Conservation (phyloP, 176 grass and related monocot species). For the Tuctoria greenei region DNA sequence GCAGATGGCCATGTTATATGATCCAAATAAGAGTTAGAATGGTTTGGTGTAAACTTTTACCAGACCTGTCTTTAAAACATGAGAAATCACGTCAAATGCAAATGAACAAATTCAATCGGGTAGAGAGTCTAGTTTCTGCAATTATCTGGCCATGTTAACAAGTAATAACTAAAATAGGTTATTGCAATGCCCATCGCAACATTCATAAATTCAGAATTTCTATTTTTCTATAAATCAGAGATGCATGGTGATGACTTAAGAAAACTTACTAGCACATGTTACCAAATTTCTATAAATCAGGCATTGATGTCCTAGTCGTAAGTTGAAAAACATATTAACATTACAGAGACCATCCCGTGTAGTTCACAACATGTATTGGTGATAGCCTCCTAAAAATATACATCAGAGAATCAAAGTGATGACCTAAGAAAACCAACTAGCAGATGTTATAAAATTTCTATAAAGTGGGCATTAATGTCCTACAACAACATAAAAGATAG, state of each 20-base stretch:
- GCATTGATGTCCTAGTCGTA: background rate
- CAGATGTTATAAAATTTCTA: background rate
- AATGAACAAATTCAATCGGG: slow-evolving; percentile 77
- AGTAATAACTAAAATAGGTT: slow-evolving; percentile 30
- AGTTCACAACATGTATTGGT: background rate
- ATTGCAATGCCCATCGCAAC: slow-evolving; percentile 4
- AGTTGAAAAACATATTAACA: background rate
- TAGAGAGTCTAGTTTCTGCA: slow-evolving; percentile 64
- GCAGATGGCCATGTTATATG: background rate
- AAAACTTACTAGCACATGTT: too few species aligned
- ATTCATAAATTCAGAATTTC: slow-evolving; percentile 18
- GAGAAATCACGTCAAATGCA: slow-evolving; percentile 81
- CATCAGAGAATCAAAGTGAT: background rate
- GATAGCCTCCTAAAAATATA: background rate
- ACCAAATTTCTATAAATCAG: too few species aligned
- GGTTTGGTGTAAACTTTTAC: slow-evolving; percentile 54
- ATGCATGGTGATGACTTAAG: too few species aligned
- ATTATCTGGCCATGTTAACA: slow-evolving; percentile 29
- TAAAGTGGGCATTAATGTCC: background rate
- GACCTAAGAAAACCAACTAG: slow-evolving; percentile 7
- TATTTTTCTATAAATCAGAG: too few species aligned
- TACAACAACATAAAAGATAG: background rate
- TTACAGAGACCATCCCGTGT: background rate
- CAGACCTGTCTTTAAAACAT: slow-evolving; percentile 80
- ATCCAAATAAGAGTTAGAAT: background rate